Evolutionary conservation across 2,329 filamentous ascomycete species (phyloP), one percentile per base, ranked within the genome.

Genomic region (Aureobasidium zeae): DNA sequence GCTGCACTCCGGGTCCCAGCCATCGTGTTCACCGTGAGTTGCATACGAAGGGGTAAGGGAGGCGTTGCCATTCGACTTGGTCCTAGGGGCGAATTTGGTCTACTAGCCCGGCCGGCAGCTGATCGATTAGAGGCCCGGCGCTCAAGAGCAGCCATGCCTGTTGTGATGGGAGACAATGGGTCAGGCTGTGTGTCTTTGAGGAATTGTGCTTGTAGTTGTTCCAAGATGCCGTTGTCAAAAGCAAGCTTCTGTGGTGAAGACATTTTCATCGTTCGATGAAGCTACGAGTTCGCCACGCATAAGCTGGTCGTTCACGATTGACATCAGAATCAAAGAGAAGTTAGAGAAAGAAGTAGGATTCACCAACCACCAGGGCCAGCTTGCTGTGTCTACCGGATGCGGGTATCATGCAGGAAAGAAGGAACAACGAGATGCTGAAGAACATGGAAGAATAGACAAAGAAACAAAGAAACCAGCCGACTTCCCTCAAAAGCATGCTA

Each of bases 111-210:
- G 10, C 31, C 13, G 2, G 32, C 19, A 10, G n/a, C 19, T 10
- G 31, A 30, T 20, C 42, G 12, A 20, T 26, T 45, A 5, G 42
- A 45, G 10, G 26, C 19, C 13, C 42, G 42, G 5, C 42, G 24
- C 21, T 45, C 42, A 3, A 45, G 42, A 9, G 42, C 42, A 13
- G 38, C 38, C 6, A 42, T 42, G 2, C 38, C 38, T 11, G 17
- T 42, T 19, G 38, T 21, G 7, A 42, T 42, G 15, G 38, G 38
- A 9, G 38, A 42, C 12, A 30, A 42, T 4, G 38, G 38, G 13
- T 30, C 29, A 2, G 29, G 22, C 11, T 20, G 38, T 10, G 29
- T 33, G 12, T 32, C 11, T 3, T 20, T 25, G 7, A 30, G 38
- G 15, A 42, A 42, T 13, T 17, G 16, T 26, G 38, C 38, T 13